Conservation (phyloP, 2,329 filamentous ascomycete species). For the Cladosporium sp. region DNA sequence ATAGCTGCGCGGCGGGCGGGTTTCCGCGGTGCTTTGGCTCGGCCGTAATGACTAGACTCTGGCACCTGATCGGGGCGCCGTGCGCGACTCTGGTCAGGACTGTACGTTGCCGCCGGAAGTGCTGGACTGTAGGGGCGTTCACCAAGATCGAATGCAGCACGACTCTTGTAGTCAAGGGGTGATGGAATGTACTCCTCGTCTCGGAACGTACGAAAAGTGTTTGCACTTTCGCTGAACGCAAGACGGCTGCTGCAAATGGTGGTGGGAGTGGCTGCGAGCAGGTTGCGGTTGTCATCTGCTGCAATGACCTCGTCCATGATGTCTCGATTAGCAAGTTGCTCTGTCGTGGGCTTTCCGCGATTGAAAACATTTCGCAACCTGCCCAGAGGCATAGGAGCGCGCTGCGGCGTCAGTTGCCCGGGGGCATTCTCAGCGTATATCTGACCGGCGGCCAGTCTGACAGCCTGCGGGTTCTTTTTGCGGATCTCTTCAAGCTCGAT, state of each 20-base stretch:
- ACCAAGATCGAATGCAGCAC: conserved; percentile 3
- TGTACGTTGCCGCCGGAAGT: neutral
- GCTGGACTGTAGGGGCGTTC: neutral
- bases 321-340: neutral
- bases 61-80: neutral
- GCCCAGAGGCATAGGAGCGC: neutral
- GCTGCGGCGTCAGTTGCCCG: neutral
- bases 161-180: neutral
- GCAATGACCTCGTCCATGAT: neutral
- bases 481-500: conserved; percentile 19
- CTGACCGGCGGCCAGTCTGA: conserved; percentile 13
- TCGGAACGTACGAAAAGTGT: conserved; percentile 13
- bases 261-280: conserved; percentile 13
- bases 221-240: conserved; percentile 6
- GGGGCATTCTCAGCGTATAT: neutral
- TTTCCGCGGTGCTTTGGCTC: neutral
- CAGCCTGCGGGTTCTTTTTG: conserved; percentile 10
- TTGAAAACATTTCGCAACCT: neutral
- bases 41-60: neutral
- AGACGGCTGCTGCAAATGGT: neutral
- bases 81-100: neutral
- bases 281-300: conserved; percentile 1
- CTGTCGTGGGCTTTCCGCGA: neutral
- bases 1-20: conserved; percentile 19
- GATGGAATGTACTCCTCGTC: neutral